Percentiles rank a stretch among this genome's conserved stretches.
phyloP scores from a whole-genome alignment of 495 filamentous ascomycete species.

The Umbilicaria muhlenbergii region DNA sequence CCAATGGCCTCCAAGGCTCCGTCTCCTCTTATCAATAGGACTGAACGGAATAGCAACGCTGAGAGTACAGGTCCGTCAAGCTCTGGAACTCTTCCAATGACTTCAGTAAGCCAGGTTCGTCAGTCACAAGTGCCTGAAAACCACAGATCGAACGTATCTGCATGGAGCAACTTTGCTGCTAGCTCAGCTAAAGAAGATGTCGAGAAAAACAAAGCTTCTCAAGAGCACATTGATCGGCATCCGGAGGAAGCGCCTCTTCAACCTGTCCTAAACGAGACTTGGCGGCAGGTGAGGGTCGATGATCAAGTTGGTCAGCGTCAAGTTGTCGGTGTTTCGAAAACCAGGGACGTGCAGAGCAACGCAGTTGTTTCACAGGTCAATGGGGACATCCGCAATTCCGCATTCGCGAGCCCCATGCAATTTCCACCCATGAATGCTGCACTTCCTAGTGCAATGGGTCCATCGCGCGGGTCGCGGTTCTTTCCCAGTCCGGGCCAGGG shows the following conservation, averaged over 20 bases:
- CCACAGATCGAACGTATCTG: conserved; percentile 10
- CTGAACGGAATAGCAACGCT: background rate
- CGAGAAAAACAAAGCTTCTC: conserved; percentile 22
- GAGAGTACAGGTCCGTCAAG: too few species aligned
- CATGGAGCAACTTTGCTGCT: conserved; percentile 35
- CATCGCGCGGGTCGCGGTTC: conserved; percentile 47
- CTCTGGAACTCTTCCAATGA: too few species aligned
- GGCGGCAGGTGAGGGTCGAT: conserved; percentile 39
- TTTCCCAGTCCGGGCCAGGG: conserved; percentile 38
- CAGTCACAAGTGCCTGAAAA: background rate
- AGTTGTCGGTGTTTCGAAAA: conserved; percentile 21
- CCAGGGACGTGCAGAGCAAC: conserved; percentile 16
- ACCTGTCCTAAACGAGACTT: conserved; percentile 44
- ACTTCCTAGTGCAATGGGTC: conserved; percentile 23
- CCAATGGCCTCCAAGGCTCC: background rate
- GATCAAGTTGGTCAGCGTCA: conserved; percentile 27
- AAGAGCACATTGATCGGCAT: conserved; percentile 22
- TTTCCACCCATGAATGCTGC: conserved; percentile 6
- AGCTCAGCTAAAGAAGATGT: conserved; percentile 27
- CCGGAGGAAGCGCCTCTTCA: conserved; percentile 25
- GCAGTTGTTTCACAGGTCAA: conserved; percentile 16
- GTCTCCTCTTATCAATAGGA: conserved; percentile 1
- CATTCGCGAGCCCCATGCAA: conserved; percentile 1
- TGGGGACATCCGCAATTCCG: conserved; percentile 5
- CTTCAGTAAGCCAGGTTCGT: too few species aligned